These are phyloP conservation scores for Phytopythium litorale DNA, from an alignment of 352 stramenopile species.

Conservation along the genomic window DNA sequence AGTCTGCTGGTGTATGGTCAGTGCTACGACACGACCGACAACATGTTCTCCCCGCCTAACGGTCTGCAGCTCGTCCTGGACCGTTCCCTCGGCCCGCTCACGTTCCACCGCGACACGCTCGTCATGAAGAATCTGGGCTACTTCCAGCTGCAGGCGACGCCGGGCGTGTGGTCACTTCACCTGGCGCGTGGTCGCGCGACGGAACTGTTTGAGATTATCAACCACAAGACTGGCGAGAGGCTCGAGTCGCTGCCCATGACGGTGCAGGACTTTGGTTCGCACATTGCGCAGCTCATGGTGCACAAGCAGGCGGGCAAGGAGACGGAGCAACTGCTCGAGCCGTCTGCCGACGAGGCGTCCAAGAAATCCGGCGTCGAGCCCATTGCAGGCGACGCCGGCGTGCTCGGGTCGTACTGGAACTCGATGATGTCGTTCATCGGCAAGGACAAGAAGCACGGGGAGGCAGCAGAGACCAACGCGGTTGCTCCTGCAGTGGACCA, in stretches of 20 bases:
- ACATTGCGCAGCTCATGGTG: slow-evolving; percentile 88
- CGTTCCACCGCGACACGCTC: slow-evolving; percentile 91
- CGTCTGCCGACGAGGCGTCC: slow-evolving; percentile 16
- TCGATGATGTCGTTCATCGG: slow-evolving; percentile 69
- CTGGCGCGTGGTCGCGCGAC: slow-evolving; percentile 77
- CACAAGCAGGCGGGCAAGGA: slow-evolving; percentile 91
- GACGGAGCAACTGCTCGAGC: slow-evolving; percentile 48
- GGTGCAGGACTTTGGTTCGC: slow-evolving; percentile 87
- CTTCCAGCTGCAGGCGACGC: slow-evolving; percentile 97
- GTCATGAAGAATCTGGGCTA: slow-evolving; percentile 99
- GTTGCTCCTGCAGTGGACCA: slow-evolving; percentile 8
- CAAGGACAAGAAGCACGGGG: slow-evolving; percentile 24
- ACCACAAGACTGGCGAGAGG: slow-evolving; percentile 33
- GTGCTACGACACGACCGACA: slow-evolving; percentile 82
- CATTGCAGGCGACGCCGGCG: slow-evolving; percentile 43
- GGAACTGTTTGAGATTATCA: slow-evolving; percentile 80
- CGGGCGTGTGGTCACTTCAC: slow-evolving; percentile 93
- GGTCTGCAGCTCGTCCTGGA: slow-evolving; percentile 91
- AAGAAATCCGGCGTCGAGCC: slow-evolving; percentile 22
- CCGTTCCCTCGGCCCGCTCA: slow-evolving; percentile 48
- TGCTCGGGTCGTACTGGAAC: slow-evolving; percentile 63
- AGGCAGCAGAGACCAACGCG: slow-evolving; percentile 12
- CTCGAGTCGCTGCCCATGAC: slow-evolving; percentile 37
- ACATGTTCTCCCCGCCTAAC: slow-evolving; percentile 80
- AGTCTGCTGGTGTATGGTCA: slow-evolving; percentile 90